Base-by-base conservation (phyloP, 78 protist species). In the Speleostelium caveatum region DNA sequence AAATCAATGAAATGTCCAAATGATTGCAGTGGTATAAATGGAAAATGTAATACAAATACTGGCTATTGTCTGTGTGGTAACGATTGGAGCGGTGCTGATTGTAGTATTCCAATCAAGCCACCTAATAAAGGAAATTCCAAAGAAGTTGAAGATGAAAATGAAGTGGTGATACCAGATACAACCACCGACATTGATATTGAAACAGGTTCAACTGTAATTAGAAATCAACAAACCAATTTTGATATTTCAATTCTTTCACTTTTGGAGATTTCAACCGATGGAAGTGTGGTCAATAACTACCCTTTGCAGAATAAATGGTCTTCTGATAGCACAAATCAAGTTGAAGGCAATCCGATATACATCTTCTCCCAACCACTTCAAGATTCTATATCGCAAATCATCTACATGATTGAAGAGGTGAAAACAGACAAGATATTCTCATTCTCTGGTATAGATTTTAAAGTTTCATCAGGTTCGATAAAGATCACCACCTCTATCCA, bases 141-240 rank as follows among this genome's bases (percentile, higher is more conserved):
- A 62, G 33, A 33, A 6, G 28, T 33, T 62, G 21, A 62, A 33
- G 33, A 62, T 62, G 69, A 41, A n/a, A n/a, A n/a, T n/a, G n/a
- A n/a, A n/a, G n/a, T n/a, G n/a, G n/a, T n/a, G 2, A 33, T 41
- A 0, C 72, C 72, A 63, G 49, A 12, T 1, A 22, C 72, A 21
- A 36, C 5, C 22, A 36, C 72, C 17, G 22, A 26, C 32, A 36
- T 38, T 3, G 73, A 36, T 65, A 17, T 65, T n/a, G 30, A 65
- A 17, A 24, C 32, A 36, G 73, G 73, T n/a, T 32, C 21, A 65
- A 22, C 42, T n/a, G 5, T 21, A n/a, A 65, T 65, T 5, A 35
- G 28, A n/a, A 65, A 65, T 65, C 30, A 65, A 65, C 35, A 65
- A 0, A 65, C 73, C 5, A 65, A 65, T 22, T 65, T 36, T 65